Evolutionary conservation across 1,284 basidiomycete genomes (phyloP).

Genomic region (Gomphus bonarii): DNA sequence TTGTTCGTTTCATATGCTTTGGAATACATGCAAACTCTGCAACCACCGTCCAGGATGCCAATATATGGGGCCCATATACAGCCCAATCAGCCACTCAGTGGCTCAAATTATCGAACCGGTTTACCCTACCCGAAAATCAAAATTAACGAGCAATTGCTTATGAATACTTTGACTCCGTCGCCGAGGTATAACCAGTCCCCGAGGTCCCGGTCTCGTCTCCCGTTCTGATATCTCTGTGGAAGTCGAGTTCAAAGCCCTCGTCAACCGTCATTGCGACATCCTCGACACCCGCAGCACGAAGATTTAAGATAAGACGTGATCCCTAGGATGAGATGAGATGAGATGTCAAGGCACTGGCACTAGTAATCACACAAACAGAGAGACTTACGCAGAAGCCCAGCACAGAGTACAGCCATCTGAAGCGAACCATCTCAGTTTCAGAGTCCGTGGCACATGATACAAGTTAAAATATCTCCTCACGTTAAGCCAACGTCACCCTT

Average conservation of each 20-base stretch:
- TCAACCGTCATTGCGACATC: not conserved
- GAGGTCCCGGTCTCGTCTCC: not conserved
- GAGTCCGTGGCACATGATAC: not conserved
- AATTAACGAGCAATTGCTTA: not conserved
- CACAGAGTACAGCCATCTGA: conserved; percentile 1
- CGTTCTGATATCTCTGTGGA: not conserved
- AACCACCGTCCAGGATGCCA: not conserved
- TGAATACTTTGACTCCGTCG: not conserved
- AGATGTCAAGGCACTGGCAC: not conserved
- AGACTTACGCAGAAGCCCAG: conserved; percentile 1
- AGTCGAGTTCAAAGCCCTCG: not conserved
- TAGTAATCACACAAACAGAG: not conserved
- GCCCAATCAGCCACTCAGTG: not conserved
- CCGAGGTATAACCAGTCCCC: not conserved
- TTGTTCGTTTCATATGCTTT: too few species aligned
- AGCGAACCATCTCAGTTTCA: not conserved
- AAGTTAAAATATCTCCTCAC: not conserved
- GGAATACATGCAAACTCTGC: not conserved
- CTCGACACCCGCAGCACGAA: not conserved
- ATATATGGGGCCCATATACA: not conserved
- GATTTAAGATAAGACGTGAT: not conserved
- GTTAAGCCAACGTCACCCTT: conserved; percentile 6
- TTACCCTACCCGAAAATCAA: not conserved
- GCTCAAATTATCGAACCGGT: not conserved
- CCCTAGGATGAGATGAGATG: not conserved